Base-by-base conservation (phyloP, 768 basidiomycete species). In the Infundibulicybe gibba region DNA sequence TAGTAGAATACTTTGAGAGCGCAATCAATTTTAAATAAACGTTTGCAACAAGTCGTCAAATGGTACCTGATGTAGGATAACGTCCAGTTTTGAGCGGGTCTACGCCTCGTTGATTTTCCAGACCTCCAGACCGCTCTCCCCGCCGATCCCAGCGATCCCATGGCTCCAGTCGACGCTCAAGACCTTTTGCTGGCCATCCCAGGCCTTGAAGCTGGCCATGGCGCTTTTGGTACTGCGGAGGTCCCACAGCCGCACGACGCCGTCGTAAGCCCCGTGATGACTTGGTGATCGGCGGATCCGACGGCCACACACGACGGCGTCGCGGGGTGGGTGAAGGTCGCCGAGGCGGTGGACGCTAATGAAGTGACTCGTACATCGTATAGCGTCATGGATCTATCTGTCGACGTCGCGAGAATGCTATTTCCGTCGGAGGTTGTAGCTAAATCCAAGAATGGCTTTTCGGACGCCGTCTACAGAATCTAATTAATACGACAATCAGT, bases 211-310 rank as follows among this genome's bases (percentile, higher is more conserved):
- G 49, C 70, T 80, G 16, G 84, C 73, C 39, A 91, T 70, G 1
- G 86, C 78, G 12, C 73, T 69, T 54, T 83, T 81, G 13, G 74
- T 71, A 54, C 85, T 90, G 3, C 88, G 74, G 19, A 89, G 58
- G 59, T 93, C 90, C 87, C 88, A 93, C 3, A 92, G 59, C 4
- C 88, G 71, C 0, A 83, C 86, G 2, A 83, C 66, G 10, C 90
- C 88, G 47, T 93, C 90, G 58, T 92, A 90, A 0, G 82, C 77
- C 4, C 87, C 90, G 79, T 87, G 15, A 84, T 67, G 9, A 88
- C 67, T 56, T 87, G 86, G 25, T 82, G 69, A 39, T 44, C 39
- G 54, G 60, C 15, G 60, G 52, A 30, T 33, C 55, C 47, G 5
- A 52, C 32, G 2, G 70, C 64, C n/a, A 90, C 63, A 45, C 80